A percentile compares a stretch with the other conserved stretches of the same genome.
Conservation (phyloP, 352 stramenopile genomes). For the Phytophthora ramorum region DNA sequence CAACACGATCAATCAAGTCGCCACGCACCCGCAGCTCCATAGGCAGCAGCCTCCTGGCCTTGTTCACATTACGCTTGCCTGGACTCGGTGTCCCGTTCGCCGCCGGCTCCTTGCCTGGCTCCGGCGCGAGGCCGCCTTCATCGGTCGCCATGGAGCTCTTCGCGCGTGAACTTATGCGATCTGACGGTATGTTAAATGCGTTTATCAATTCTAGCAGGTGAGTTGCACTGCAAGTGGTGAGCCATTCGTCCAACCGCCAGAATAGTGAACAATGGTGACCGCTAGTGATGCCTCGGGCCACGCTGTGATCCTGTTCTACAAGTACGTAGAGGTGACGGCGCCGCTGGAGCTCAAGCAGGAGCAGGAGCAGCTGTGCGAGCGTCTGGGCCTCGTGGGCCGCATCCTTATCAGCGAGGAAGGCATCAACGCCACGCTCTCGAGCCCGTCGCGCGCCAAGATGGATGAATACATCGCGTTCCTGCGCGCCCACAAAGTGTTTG, state of each 20-base stretch:
- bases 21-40: conserved; percentile 74
- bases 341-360: conserved; percentile 49
- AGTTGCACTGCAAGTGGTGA: neutral
- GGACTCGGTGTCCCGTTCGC: conserved; percentile 20
- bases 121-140: conserved; percentile 4
- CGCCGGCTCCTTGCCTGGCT: conserved; percentile 19
- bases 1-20: neutral
- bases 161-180: conserved; percentile 4
- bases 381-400: conserved; percentile 67
- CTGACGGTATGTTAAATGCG: neutral
- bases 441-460: conserved; percentile 44
- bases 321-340: conserved; percentile 61
- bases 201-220: conserved; percentile 6
- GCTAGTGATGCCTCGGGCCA: conserved; percentile 27
- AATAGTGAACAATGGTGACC: conserved; percentile 27
- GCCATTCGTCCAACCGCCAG: conserved; percentile 24
- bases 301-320: conserved; percentile 82
- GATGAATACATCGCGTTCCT: conserved; percentile 76
- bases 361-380: conserved; percentile 60
- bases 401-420: conserved; percentile 84
- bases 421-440: conserved; percentile 85
- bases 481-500: conserved; percentile 54
- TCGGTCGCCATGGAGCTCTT: conserved; percentile 28
- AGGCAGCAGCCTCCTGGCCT: conserved; percentile 66
- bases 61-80: conserved; percentile 32